Conservation (phyloP, 148 eudicot genomes). For the Bassia scoparia region DNA sequence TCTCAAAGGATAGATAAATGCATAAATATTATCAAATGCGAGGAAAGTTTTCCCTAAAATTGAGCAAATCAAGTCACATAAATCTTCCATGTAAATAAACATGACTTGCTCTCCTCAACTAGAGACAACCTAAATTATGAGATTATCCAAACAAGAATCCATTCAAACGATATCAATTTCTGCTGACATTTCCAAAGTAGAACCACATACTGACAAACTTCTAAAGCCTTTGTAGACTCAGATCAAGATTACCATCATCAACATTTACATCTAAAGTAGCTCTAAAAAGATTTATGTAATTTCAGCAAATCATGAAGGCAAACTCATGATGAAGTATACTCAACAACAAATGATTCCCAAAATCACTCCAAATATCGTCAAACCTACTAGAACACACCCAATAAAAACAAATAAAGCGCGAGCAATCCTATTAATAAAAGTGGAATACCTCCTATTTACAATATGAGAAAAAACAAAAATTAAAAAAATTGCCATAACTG, state of each 20-base stretch:
- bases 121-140: background rate
- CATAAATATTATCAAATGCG: no score
- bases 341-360: background rate
- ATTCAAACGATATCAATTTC: background rate
- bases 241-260: background rate
- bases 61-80: no score
- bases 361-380: background rate
- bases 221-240: background rate
- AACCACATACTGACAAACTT: background rate
- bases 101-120: background rate
- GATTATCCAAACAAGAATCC: background rate
- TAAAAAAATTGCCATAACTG: background rate
- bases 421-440: no score
- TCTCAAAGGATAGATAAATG: no score
- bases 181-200: constrained; percentile 1
- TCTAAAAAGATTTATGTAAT: background rate
- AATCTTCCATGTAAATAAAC: background rate
- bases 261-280: background rate
- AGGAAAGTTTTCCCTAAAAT: no score
- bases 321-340: background rate
- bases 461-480: no score
- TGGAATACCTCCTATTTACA: no score
- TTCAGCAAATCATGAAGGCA: background rate
- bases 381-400: no score
- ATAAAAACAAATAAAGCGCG: no score